Evolutionary conservation across 139 green algal species (phyloP).

Genomic region (Chlamydomonas incerta): DNA sequence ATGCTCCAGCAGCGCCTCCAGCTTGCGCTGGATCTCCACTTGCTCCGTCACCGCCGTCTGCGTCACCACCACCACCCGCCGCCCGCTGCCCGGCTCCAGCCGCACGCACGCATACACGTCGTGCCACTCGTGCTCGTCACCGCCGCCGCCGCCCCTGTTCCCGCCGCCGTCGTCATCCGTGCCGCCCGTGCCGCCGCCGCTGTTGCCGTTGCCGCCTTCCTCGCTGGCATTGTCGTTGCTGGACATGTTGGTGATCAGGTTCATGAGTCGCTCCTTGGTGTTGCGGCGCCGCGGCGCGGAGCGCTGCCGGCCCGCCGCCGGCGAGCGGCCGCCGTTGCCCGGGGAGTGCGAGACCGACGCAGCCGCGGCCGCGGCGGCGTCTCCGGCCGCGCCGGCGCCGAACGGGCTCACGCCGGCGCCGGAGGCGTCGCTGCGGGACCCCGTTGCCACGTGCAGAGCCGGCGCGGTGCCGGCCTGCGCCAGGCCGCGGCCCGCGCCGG

Average conservation of each 20-base stretch:
- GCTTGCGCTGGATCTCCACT: slow-evolving; percentile 27
- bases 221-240: background rate
- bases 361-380: background rate
- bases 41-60: slow-evolving; percentile 34
- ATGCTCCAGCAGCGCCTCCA: slow-evolving; percentile 41
- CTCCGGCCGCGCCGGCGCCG: background rate
- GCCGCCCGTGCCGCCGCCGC: too few relatives aligned
- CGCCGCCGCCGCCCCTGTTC: background rate
- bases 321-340: too few relatives aligned
- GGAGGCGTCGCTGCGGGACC: too few relatives aligned
- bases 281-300: slow-evolving; percentile 6
- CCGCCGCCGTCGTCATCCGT: too few relatives aligned
- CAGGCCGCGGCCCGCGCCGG: too few relatives aligned
- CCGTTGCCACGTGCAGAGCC: background rate
- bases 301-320: background rate
- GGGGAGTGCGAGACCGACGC: background rate
- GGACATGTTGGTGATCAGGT: background rate
- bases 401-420: background rate
- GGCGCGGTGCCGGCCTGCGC: background rate
- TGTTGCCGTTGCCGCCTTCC: too few relatives aligned
- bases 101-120: slow-evolving; percentile 32
- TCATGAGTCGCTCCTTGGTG: slow-evolving; percentile 25
- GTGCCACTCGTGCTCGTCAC: slow-evolving; percentile 35
- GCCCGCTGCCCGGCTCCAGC: background rate
- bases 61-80: background rate